These are phyloP conservation scores for Leptodermis oblonga DNA, from an alignment of 257 asterid species.

Conservation along the genomic window DNA sequence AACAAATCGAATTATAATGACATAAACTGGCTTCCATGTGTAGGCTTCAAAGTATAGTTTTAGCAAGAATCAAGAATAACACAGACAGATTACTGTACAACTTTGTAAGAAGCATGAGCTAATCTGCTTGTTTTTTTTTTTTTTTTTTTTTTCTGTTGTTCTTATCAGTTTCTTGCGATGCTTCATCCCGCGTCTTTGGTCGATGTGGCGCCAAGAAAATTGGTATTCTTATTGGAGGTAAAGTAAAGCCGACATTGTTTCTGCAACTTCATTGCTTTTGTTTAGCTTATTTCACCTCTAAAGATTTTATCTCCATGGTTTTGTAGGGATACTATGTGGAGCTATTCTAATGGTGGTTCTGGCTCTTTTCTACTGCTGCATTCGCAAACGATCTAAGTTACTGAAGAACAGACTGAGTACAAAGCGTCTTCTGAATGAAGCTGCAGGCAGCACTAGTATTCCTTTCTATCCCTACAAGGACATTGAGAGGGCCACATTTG, in stretches of 20 bases:
- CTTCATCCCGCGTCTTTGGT: constrained; percentile 31
- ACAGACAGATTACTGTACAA: too few relatives aligned
- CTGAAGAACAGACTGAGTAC: constrained; percentile 45
- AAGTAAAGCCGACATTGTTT: neutral
- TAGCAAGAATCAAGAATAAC: neutral
- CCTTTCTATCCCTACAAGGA: constrained; percentile 66
- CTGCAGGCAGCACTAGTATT: constrained; percentile 61
- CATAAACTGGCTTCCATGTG: neutral
- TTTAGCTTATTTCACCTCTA: constrained; percentile 5
- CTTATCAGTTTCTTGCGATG: constrained; percentile 43
- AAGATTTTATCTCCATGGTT: too few relatives aligned
- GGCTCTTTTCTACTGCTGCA: constrained; percentile 37
- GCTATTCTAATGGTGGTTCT: constrained; percentile 38
- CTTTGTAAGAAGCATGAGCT: constrained; percentile 2
- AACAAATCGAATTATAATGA: neutral
- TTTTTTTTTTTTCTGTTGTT: constrained; percentile 12
- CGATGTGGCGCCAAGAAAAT: constrained; percentile 46
- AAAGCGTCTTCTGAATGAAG: constrained; percentile 57
- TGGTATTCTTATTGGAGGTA: constrained; percentile 74
- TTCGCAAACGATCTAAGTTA: constrained; percentile 40
- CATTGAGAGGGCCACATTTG: constrained; percentile 67
- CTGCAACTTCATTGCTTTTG: neutral
- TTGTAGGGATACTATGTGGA: constrained; percentile 65
- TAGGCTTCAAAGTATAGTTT: neutral
- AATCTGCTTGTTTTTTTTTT: constrained; percentile 14